A percentile compares a stretch with the other conserved stretches of the same genome.
These are phyloP conservation scores for Auricularia auricula-judae DNA, from an alignment of 768 basidiomycete species.

Conservation along the genomic window DNA sequence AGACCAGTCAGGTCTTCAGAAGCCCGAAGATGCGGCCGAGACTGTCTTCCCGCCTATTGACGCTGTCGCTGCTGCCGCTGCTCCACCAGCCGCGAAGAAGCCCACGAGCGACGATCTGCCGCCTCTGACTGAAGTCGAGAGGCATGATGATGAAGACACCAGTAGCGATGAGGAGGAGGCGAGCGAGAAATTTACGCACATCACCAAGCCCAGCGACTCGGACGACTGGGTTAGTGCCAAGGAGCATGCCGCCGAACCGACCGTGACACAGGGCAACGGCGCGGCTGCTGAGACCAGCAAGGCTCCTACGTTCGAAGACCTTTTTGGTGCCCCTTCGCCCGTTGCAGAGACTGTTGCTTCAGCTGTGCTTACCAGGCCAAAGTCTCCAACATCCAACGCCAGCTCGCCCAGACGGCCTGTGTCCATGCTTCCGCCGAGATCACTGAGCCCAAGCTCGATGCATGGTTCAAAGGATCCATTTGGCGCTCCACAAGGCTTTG, in stretches of 20 bases:
- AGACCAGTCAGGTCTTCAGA: background rate
- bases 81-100: background rate
- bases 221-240: background rate
- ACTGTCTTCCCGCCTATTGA: background rate
- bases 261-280: constrained; percentile 1
- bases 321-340: background rate
- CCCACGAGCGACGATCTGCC: constrained; percentile 7
- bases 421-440: background rate
- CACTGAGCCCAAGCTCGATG: background rate
- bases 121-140: constrained; percentile 14
- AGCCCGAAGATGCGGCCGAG: background rate
- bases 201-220: background rate
- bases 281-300: background rate
- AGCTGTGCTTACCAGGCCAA: constrained; percentile 5
- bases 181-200: background rate
- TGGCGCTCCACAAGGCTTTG: constrained; percentile 45
- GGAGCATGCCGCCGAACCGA: background rate
- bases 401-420: background rate
- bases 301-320: constrained; percentile 1
- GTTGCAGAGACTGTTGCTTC: constrained; percentile 13
- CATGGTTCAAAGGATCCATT: constrained; percentile 39
- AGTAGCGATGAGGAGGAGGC: constrained; percentile 7
- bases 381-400: background rate
- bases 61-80: background rate
- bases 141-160: constrained; percentile 16